A percentile compares a stretch with the other conserved stretches of the same genome.
Evolutionary conservation across 805 yeast species (phyloP).

Genomic region (Kazachstania kunashirensis): DNA sequence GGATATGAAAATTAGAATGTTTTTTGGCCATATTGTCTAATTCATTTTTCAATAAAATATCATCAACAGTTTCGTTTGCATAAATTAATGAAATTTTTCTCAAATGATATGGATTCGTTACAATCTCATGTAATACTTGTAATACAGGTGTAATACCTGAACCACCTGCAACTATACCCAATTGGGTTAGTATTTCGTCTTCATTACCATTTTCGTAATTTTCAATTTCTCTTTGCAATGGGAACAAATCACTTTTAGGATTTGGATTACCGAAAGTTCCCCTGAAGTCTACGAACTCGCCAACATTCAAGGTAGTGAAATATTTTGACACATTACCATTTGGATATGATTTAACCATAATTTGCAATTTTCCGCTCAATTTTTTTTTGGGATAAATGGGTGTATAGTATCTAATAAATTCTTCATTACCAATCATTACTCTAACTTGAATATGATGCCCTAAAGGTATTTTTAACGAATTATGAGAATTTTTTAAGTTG

Average conservation of each 20-base stretch:
- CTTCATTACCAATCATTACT: constrained; percentile 28
- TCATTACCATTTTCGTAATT: neutral
- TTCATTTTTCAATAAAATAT: constrained; percentile 61
- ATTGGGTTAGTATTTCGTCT: constrained; percentile 31
- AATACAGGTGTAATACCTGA: constrained; percentile 85
- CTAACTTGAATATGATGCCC: constrained; percentile 65
- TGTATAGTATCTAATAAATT: constrained; percentile 52
- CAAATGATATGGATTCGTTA: constrained; percentile 56
- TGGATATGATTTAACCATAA: constrained; percentile 64
- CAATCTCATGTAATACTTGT: constrained; percentile 62
- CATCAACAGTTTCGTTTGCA: constrained; percentile 69
- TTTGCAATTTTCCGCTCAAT: constrained; percentile 65
- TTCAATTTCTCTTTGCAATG: neutral
- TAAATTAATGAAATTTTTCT: constrained; percentile 53
- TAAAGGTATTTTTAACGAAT: constrained; percentile 53
- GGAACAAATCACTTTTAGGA: constrained; percentile 24
- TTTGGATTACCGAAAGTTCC: constrained; percentile 73
- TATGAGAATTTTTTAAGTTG: constrained; percentile 48
- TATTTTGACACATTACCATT: constrained; percentile 58
- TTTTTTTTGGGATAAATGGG: constrained; percentile 56
- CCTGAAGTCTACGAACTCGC: constrained; percentile 57
- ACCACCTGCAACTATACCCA: constrained; percentile 74
- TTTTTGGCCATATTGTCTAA: constrained; percentile 55
- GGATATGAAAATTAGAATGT: constrained; percentile 53
- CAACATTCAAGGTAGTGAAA: constrained; percentile 53